These are phyloP conservation scores for Pythium angustatum DNA, from an alignment of 352 stramenopile genomes.

Conservation along the genomic window DNA sequence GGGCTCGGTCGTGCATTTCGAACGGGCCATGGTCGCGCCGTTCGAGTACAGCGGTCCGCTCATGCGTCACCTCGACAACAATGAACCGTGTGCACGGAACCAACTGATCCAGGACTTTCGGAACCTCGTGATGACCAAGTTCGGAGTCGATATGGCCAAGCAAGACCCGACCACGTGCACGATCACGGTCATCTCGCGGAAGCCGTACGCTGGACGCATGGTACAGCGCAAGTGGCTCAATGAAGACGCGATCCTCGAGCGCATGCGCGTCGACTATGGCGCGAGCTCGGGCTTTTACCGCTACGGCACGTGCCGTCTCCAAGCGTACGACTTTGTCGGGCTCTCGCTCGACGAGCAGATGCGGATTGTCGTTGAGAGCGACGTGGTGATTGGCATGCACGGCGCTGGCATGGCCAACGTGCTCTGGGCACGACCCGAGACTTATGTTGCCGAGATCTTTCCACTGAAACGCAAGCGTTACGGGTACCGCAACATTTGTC, in stretches of 20 bases:
- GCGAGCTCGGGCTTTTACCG: conserved; percentile 11
- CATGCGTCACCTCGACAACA: conserved; percentile 71
- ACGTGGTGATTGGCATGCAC: conserved; percentile 83
- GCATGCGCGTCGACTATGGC: conserved; percentile 23
- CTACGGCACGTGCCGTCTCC: conserved; percentile 20
- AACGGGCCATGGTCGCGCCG: conserved; percentile 47
- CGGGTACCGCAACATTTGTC: conserved; percentile 79
- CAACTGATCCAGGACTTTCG: conserved; percentile 60
- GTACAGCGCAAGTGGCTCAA: conserved; percentile 36
- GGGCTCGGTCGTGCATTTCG: conserved; percentile 36
- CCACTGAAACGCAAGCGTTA: conserved; percentile 49
- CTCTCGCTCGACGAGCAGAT: conserved; percentile 68
- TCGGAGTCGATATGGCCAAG: not conserved
- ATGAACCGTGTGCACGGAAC: conserved; percentile 58
- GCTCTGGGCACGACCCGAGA: conserved; percentile 53
- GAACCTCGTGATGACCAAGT: not conserved
- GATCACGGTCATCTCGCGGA: conserved; percentile 35
- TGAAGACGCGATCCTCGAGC: conserved; percentile 28
- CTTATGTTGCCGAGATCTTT: conserved; percentile 76
- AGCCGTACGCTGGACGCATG: conserved; percentile 26
- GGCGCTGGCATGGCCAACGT: conserved; percentile 80
- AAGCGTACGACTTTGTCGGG: conserved; percentile 65
- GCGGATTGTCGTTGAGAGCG: conserved; percentile 54
- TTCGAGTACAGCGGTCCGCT: conserved; percentile 58
- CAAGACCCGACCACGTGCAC: conserved; percentile 3